Conservation (phyloP, 139 green algal genomes). For the Chlorella sp. region DNA sequence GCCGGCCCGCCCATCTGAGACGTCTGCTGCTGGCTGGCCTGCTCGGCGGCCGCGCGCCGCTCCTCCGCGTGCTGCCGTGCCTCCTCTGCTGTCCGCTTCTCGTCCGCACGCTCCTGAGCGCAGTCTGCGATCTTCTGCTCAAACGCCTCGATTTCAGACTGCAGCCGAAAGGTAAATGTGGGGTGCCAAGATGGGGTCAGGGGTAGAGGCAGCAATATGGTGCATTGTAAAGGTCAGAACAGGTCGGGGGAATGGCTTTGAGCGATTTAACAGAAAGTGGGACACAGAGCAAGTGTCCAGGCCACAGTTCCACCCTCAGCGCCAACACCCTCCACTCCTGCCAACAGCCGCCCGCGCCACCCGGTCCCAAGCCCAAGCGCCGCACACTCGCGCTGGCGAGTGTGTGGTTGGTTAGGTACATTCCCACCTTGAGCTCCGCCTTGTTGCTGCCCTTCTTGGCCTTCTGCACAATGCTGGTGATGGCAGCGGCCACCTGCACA, state of each 20-base stretch:
- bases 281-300: background rate
- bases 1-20: background rate
- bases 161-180: background rate
- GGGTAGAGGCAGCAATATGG: background rate
- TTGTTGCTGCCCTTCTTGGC: slow-evolving; percentile 58
- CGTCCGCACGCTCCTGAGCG: slow-evolving; percentile 41
- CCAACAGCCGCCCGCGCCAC: no score
- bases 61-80: slow-evolving; percentile 22
- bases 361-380: no score
- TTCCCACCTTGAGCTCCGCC: slow-evolving; percentile 50
- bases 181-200: no score
- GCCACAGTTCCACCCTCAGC: no score
- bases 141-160: slow-evolving; percentile 48
- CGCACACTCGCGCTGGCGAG: no score
- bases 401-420: no score
- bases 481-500: slow-evolving; percentile 46
- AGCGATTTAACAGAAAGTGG: no score
- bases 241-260: background rate
- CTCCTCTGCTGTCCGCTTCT: slow-evolving; percentile 34
- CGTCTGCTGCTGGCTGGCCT: background rate
- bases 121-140: slow-evolving; percentile 41
- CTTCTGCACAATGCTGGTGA: slow-evolving; percentile 58
- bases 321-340: background rate
- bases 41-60: background rate
- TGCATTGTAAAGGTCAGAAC: background rate